Evolutionary conservation across 1,284 basidiomycete genomes (phyloP), one percentile per base, ranked within the genome.

Genomic region (Cronartium ribicola): DNA sequence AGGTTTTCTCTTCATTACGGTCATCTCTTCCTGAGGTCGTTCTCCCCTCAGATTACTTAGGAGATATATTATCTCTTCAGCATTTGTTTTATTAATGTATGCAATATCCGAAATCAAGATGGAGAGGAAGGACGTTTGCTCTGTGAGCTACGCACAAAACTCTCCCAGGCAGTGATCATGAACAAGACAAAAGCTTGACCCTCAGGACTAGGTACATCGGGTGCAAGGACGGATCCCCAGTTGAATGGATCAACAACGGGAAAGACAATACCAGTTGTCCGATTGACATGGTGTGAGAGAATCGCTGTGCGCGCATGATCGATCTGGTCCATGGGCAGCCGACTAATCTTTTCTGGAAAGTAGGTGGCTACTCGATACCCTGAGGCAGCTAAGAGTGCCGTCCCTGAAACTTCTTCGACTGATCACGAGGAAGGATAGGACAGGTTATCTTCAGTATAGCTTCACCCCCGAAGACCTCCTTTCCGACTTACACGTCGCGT

Each of bases 241-340:
- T 83, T 80, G 48, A 87, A 79, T 0, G 90, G 90, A 78, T 91
- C 83, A 4, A 89, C 89, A 3, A 91, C 89, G 5, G 89, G 88
- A 3, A 82, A 40, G n/a, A 70, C 68, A 7, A 61, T 41, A 4
- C 68, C 68, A 5, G 57, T 63, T 1, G 11, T 14, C 1, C 8
- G 20, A 36, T 77, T 76, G 20, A 76, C 64, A 44, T 77, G 3
- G 20, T 51, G 14, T 20, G 43, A 13, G 37, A 71, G 55, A 14
- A 71, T 64, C 1, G 62, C 63, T 11, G 46, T 44, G 8, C 63
- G 29, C 5, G 63, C 70, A 3, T 36, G 17, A 17, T 73, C 37
- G n/a, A 73, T 73, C 37, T 48, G n/a, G 39, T 73, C 29, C 48
- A 73, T 29, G 11, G 70, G 70, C 11, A 73, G 17, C 11, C 13